Evolutionary conservation across 176 grass and related monocot genomes (phyloP), one percentile per base, ranked within the genome.

Genomic region (Otatea glauca): DNA sequence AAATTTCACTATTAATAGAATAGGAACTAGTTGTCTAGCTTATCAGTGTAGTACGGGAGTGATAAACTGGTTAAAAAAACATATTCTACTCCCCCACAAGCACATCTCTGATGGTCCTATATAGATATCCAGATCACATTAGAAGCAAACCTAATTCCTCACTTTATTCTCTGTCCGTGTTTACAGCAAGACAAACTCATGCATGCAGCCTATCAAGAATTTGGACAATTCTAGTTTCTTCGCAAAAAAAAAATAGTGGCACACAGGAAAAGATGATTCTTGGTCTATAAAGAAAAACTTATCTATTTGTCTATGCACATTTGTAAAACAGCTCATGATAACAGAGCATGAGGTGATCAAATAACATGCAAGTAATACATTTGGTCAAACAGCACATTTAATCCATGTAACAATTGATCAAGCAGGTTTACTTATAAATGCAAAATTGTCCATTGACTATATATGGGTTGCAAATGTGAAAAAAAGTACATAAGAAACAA

Each of bases 121-220:
- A 69, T 66, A 75, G 50, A 65, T 56, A 43, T 54, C 14, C 9
- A 66, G 12, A 32, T 58, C 24, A 29, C 35, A 65, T 43, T 54
- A 2, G 51, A 61, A 49, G 43, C 56, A 20, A 37, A 66, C 58
- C 25, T 54, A 51, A 44, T 65, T 74, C 29, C 60, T 74, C 21
- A 37, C 15, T 50, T 71, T 77, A 58, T 68, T 66, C 49, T 20
- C 20, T 27, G 53, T 60, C 21, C 5, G 9, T 65, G 51, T 72
- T 69, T 79, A 78, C 6, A 79, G 66, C 21, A 80, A 58, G 24
- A 58, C 15, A 78, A 6, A 80, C 21, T 60, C 75, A 79, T 74
- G 61, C 56, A 54, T 65, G 76, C 47, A 64, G 24, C 37, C 25
- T 79, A 41, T 62, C 41, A 74, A 72, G 34, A 58, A 56, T 50